These are phyloP conservation scores for Sclerotinia subarctica DNA, from an alignment of 2,329 filamentous ascomycete genomes.

Conservation along the genomic window DNA sequence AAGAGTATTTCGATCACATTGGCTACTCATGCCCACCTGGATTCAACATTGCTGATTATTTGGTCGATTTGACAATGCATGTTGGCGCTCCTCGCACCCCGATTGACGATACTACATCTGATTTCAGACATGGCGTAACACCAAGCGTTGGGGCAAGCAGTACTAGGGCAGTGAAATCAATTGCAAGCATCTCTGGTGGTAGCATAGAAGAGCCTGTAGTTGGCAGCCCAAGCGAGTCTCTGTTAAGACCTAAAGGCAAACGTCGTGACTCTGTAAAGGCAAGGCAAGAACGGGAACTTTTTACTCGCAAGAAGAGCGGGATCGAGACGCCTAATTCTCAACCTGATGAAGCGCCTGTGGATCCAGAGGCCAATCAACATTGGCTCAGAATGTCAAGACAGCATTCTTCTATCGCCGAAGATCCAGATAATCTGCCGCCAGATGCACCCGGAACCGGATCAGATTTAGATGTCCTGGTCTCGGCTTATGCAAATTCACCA, in stretches of 20 bases:
- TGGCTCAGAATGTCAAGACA: conserved; percentile 58
- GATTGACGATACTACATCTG: conserved; percentile 54
- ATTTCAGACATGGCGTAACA: conserved; percentile 62
- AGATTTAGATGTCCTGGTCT: conserved; percentile 78
- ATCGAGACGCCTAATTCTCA: conserved; percentile 62
- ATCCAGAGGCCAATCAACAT: conserved; percentile 49
- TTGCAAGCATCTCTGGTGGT: conserved; percentile 75
- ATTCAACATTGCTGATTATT: conserved; percentile 98
- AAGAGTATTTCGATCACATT: conserved; percentile 86
- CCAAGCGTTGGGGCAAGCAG: conserved; percentile 78
- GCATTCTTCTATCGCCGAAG: conserved; percentile 62
- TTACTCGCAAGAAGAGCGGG: conserved; percentile 71
- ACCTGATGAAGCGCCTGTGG: conserved; percentile 53
- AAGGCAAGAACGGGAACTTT: conserved; percentile 87
- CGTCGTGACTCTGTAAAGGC: conserved; percentile 78
- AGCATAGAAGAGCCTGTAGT: conserved; percentile 61
- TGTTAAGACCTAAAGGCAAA: conserved; percentile 63
- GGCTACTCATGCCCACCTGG: conserved; percentile 92
- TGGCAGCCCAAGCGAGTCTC: conserved; percentile 59
- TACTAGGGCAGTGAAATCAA: conserved; percentile 82
- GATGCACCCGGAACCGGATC: conserved; percentile 59
- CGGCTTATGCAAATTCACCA: conserved; percentile 72
- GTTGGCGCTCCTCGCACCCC: conserved; percentile 60
- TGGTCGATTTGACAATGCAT: conserved; percentile 98
- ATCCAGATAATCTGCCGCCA: conserved; percentile 61